Base-by-base conservation (phyloP, 257 asterid species). In the Parsonsia alboflavescens region DNA sequence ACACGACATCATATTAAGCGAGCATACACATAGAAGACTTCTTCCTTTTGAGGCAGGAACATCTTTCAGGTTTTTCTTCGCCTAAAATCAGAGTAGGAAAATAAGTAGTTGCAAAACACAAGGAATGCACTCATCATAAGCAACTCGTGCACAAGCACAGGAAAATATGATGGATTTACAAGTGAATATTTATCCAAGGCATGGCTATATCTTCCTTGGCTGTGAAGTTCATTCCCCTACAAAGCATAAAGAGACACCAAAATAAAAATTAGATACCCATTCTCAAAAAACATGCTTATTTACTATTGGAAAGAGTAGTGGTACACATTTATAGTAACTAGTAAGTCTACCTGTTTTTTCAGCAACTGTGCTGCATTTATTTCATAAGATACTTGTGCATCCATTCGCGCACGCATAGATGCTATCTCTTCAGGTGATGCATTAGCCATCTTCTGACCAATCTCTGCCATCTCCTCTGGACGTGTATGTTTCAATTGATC, bases 1-100 rank as follows among this genome's bases (percentile, higher is more conserved):
- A 84, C 98, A 95, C 19, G 99, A 95, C 99, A 92, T 95, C 90
- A 89, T 82, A 79, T 95, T 95, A 81, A 92, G 94, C 66, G 99
- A 92, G 85, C 99, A 95, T 9, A 89, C 90, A 78, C 85, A 80
- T 64, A 88, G 85, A 77, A 95, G 74, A 80, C 68, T 81, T 82
- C 91, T 85, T 76, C 93, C 90, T 77, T 86, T 89, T 21, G 94
- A 82, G 56, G 82, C 80, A 61, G 96, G 93, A 70, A 88, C 71
- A 69, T 80, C 92, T 84, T 88, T 86, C 78, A 95, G 87, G 79
- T 89, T 92, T 28, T 88, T 89, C 91, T 92, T 95, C 53, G 99
- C 98, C 99, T 95, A 79, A 81, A 41, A 64, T 24, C 21, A 6
- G 66, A 64, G 75, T 65, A 46, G 44, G 73, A 48, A 33, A 50